A percentile compares a stretch with the other conserved stretches of the same genome.
These are phyloP conservation scores for Dictyostelium firmibasis DNA, from an alignment of 78 protist genomes.

Conservation along the genomic window DNA sequence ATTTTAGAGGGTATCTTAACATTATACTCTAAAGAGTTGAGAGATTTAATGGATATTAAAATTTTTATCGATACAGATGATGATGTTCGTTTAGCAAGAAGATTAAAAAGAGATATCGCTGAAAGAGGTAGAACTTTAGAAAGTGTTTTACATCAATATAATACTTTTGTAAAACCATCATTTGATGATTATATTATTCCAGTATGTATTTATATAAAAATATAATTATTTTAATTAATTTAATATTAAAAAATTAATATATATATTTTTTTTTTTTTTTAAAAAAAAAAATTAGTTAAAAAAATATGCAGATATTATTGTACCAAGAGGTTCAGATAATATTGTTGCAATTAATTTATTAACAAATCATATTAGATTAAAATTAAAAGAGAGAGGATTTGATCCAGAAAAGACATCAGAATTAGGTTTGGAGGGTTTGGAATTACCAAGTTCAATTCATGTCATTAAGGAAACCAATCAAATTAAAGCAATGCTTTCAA, in stretches of 20 bases:
- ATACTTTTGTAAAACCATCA: constrained; percentile 89
- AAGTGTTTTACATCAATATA: constrained; percentile 82
- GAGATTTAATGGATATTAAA: constrained; percentile 85
- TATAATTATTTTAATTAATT: too few species aligned
- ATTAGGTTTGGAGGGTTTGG: not conserved
- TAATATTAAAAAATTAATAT: too few species aligned
- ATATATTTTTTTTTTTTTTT: not conserved
- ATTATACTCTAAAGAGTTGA: constrained; percentile 50
- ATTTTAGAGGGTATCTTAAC: constrained; percentile 90
- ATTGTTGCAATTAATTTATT: constrained; percentile 79
- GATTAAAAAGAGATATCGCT: constrained; percentile 86
- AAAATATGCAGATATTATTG: constrained; percentile 88
- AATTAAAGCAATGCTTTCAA: constrained; percentile 57
- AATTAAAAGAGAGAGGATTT: constrained; percentile 71
- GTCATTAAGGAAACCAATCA: constrained; percentile 24
- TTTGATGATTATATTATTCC: constrained; percentile 89
- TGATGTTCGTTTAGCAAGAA: constrained; percentile 86
- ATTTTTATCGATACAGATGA: constrained; percentile 90
- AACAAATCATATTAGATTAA: constrained; percentile 67
- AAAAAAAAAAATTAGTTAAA: constrained; percentile 62
- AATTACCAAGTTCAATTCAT: constrained; percentile 40
- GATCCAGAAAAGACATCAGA: constrained; percentile 3
- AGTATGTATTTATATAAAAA: too few species aligned
- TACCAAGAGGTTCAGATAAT: constrained; percentile 89
- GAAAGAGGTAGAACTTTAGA: constrained; percentile 86